Conservation (phyloP, 345 rosid genomes). For the Adansonia digitata region DNA sequence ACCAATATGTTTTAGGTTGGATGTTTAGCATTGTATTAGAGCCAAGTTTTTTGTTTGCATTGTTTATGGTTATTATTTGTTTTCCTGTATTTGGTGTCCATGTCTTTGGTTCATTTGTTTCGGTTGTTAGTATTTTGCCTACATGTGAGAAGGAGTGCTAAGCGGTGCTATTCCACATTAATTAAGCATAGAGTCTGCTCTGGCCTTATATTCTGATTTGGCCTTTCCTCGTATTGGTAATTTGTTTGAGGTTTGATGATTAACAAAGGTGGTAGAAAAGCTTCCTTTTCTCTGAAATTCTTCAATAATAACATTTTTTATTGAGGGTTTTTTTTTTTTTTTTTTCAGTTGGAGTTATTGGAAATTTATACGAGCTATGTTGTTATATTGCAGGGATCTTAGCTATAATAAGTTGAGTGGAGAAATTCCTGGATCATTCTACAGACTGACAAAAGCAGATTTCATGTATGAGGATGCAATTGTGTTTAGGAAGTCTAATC, state of each 20-base stretch:
- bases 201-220: not conserved
- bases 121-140: not conserved
- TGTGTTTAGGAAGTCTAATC: not conserved
- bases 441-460: slow-evolving; percentile 43
- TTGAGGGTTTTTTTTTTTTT: not conserved
- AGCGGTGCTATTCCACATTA: not conserved
- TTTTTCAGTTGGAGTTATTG: not conserved
- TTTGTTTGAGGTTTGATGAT: not conserved
- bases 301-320: not conserved
- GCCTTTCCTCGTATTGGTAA: not conserved
- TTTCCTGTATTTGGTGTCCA: not conserved
- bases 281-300: not conserved
- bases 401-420: slow-evolving; percentile 74
- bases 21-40: not conserved
- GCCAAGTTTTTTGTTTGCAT: not conserved
- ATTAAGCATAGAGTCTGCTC: not conserved
- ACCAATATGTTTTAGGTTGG: not conserved
- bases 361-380: not conserved
- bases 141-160: not conserved
- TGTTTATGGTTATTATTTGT: not conserved
- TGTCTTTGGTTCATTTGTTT: not conserved
- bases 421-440: slow-evolving; percentile 58
- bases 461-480: slow-evolving; percentile 54
- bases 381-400: slow-evolving; percentile 55
- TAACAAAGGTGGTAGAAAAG: not conserved